Base-by-base conservation (phyloP, 2,329 filamentous ascomycete genomes). In the Diaporthe australafricana region DNA sequence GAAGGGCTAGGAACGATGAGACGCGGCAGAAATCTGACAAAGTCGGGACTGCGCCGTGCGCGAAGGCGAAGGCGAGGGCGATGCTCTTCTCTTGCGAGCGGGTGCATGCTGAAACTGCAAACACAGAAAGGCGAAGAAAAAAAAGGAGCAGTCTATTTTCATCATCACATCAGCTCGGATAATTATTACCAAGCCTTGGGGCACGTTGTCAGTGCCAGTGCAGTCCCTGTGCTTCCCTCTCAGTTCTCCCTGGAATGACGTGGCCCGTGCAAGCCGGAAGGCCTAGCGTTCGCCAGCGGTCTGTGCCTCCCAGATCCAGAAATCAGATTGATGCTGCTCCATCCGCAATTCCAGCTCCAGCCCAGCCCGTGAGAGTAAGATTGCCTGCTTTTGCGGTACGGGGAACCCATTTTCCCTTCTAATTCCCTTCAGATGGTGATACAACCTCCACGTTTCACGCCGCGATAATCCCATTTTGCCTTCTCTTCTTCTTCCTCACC, bases 371-470 rank as follows among this genome's bases (percentile, higher is more conserved):
- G 30, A 38, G 27, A 50, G 60, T 65, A 65, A 65, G 60, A 65
- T 65, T 65, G 60, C 60, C 45, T 65, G 60, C 60, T 65, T 25
- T 65, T 65, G 60, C 60, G 45, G 60, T 65, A 65, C 60, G 60
- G 60, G 60, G 45, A 65, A 42, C 45, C 60, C 60, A 65, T 50
- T 65, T 65, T 65, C 60, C 45, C 60, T 40, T 65, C 45, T 50
- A 50, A 65, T 65, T 50, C 60, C 60, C 60, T 50, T n/a, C 38
- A 38, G 45, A 63, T 50, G 60, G 60, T 65, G 60, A 65, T 50
- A 65, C 60, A 50, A 50, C 55, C 14, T 60, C 42, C n/a, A 45
- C 30, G 27, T 50, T 65, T 20, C 45, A 65, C 45, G 22, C 60
- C 60, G 32, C 45, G 45, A 65, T 65, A 50, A 48, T 48, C 57